phyloP scores from a whole-genome alignment of 306 rosid genomes.

The Phaseolus lunatus region DNA sequence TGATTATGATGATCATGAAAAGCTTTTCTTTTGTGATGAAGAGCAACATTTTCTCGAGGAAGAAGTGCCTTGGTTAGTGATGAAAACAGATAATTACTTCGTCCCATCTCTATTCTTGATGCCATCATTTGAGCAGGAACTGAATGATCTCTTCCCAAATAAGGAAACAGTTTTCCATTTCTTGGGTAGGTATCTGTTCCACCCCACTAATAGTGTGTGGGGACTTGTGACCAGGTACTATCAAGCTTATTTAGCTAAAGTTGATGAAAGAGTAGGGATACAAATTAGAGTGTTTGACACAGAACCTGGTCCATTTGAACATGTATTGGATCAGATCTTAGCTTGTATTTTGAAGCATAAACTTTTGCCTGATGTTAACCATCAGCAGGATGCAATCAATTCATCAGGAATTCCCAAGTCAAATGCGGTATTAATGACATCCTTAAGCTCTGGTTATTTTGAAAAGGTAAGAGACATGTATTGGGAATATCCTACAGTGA shows the following conservation, averaged over 20 bases:
- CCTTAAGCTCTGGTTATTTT: conserved; percentile 68
- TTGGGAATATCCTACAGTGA: conserved; percentile 74
- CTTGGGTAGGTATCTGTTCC: conserved; percentile 75
- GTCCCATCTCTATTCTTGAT: conserved; percentile 72
- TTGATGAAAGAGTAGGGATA: conserved; percentile 74
- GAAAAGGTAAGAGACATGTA: conserved; percentile 67
- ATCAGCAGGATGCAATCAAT: conserved; percentile 34
- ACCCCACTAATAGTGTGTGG: conserved; percentile 76
- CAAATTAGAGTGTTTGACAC: conserved; percentile 76
- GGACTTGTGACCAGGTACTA: conserved; percentile 73
- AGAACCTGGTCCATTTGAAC: conserved; percentile 69
- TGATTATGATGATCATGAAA: conserved; percentile 72
- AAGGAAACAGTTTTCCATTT: conserved; percentile 77
- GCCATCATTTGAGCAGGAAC: conserved; percentile 73
- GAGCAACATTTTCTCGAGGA: conserved; percentile 62
- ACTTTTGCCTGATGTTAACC: conserved; percentile 61
- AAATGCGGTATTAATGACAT: conserved; percentile 69
- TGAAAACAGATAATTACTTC: conserved; percentile 78
- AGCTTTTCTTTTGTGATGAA: conserved; percentile 81
- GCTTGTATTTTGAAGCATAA: conserved; percentile 63
- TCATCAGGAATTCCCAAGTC: conserved; percentile 50
- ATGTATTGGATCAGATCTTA: conserved; percentile 73
- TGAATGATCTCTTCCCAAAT: conserved; percentile 68
- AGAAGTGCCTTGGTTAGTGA: conserved; percentile 66
- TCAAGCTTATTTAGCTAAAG: conserved; percentile 66